Percentiles rank a stretch among this genome's conserved stretches.
Conservation (phyloP, 2,329 filamentous ascomycete genomes). For the Diaporthe vexans region DNA sequence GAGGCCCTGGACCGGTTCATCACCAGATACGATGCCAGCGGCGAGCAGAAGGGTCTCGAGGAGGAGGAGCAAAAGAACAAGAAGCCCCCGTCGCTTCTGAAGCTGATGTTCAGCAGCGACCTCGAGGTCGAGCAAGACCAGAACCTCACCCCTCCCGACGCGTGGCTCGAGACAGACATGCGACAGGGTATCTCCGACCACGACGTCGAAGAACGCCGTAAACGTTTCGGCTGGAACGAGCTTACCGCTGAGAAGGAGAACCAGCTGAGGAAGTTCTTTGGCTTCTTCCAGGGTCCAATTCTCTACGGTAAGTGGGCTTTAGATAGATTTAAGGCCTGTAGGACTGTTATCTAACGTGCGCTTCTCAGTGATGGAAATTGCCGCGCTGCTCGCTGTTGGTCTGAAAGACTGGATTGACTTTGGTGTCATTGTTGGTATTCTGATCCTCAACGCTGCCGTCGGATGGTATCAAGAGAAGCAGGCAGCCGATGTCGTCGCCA, state of each 20-base stretch:
- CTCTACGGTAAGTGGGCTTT: constrained; percentile 47
- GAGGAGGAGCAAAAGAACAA: constrained; percentile 38
- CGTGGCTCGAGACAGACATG: constrained; percentile 77
- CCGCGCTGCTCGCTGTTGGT: constrained; percentile 79
- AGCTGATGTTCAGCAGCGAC: constrained; percentile 44
- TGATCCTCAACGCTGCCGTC: constrained; percentile 78
- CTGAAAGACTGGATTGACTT: constrained; percentile 81
- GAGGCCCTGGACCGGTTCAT: constrained; percentile 52
- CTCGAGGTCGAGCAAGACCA: constrained; percentile 54
- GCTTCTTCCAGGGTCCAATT: constrained; percentile 81
- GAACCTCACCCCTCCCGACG: constrained; percentile 66
- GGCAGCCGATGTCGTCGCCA: constrained; percentile 79
- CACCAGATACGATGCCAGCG: constrained; percentile 49
- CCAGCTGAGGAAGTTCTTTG: constrained; percentile 77
- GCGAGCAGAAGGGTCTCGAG: constrained; percentile 43
- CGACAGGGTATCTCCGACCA: constrained; percentile 67
- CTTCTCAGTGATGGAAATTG: constrained; percentile 77
- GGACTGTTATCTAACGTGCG: background rate
- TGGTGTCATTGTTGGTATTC: constrained; percentile 81
- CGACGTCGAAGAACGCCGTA: constrained; percentile 73
- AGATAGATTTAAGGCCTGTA: constrained; percentile 46
- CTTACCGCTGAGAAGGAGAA: constrained; percentile 79
- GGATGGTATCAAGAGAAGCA: constrained; percentile 86
- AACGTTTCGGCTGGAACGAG: constrained; percentile 77
- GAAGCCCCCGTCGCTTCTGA: constrained; percentile 47